Base-by-base conservation (phyloP, 2,329 filamentous ascomycete genomes). In the Neofusicoccum parvum region DNA sequence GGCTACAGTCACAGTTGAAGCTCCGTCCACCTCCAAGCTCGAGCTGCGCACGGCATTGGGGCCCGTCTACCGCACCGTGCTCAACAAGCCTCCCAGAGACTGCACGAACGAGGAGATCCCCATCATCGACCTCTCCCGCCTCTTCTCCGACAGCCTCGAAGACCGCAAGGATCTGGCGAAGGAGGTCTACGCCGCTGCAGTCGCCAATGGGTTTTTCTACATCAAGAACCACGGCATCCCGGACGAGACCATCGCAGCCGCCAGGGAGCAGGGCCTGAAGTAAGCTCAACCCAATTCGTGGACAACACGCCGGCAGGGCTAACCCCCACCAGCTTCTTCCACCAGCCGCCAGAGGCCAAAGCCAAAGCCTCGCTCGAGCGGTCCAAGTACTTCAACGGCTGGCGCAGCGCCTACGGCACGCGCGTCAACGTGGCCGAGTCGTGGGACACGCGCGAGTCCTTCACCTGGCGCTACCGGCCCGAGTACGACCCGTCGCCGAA, bases 141-240 rank as follows among this genome's bases (percentile, higher is more conserved):
- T 82, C n/a, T 77, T 76, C 69, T 81, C 77, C 60, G 65, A 71
- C 2, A 65, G 71, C 1, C 62, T 77, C 0, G 69, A 74, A 3
- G 76, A 79, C 15, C 78, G 81, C 1, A 70, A 77, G 54, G 70
- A 70, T 7, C 75, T 83, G 3, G 80, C 82, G 2, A 69, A 70
- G 12, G 71, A 80, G 49, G 76, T 84, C 15, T 75, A 79, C 7
- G 73, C 78, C 68, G 81, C 77, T 48, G 79, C 72, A 23, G 75
- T 69, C 66, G 74, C 77, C 17, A 78, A 80, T 46, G 80, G 81
- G 3, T 83, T 83, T 69, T 82, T 84, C 70, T 82, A 82, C 37
- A 72, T 79, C 15, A 68, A 73, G 41, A 75, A 77, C 67, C 68
- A 68, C 43, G 60, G 51, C 14, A 43, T 56, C n/a, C 51, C 51